These are phyloP conservation scores for Brassica balearica DNA, from an alignment of 441 rosid species.

Conservation along the genomic window DNA sequence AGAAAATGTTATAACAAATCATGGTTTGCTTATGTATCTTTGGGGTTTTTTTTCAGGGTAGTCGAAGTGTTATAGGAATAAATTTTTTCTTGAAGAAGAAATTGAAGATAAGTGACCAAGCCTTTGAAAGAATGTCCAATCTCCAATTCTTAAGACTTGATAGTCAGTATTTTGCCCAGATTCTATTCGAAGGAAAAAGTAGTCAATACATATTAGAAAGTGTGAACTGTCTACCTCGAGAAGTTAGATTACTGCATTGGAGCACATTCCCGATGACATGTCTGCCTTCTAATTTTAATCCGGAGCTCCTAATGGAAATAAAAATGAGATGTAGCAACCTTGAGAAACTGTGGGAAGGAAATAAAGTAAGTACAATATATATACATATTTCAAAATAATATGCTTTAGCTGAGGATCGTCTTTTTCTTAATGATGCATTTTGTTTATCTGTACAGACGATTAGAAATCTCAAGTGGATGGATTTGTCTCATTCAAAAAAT, in stretches of 20 bases:
- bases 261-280: neutral
- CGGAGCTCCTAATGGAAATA: neutral
- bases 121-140: neutral
- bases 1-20: constrained; percentile 5
- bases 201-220: neutral
- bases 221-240: neutral
- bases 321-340: neutral
- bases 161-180: too few relatives aligned
- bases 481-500: neutral
- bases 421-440: neutral
- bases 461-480: constrained; percentile 16
- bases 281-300: constrained; percentile 11
- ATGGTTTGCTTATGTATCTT: neutral
- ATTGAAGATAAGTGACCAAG: neutral
- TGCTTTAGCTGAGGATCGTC: neutral
- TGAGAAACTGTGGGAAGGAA: neutral
- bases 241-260: constrained; percentile 9
- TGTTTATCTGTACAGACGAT: constrained; percentile 5
- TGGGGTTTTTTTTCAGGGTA: neutral
- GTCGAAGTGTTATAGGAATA: neutral
- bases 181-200: neutral
- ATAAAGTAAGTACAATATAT: neutral
- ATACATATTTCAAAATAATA: neutral
- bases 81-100: neutral
- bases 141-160: neutral